These are phyloP conservation scores for Erodium moschatum DNA, from an alignment of 441 rosid species.

Conservation along the genomic window DNA sequence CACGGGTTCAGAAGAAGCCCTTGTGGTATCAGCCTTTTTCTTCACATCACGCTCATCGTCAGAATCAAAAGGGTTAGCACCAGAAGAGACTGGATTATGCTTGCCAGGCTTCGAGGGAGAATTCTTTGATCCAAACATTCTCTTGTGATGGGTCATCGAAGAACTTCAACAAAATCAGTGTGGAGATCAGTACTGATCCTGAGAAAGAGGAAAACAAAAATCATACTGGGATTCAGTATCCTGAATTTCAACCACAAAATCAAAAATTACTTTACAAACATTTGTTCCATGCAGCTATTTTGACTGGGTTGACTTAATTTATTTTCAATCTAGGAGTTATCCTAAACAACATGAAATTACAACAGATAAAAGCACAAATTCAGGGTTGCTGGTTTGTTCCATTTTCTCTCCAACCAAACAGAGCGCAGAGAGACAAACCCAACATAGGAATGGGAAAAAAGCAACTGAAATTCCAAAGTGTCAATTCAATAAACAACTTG, in stretches of 20 bases:
- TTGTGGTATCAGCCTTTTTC: slow-evolving; percentile 37
- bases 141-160: slow-evolving; percentile 12
- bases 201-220: too few species aligned
- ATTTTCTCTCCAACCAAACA: not conserved
- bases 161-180: not conserved
- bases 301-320: not conserved
- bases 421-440: not conserved
- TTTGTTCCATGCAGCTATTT: not conserved
- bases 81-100: slow-evolving; percentile 35
- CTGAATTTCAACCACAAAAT: not conserved
- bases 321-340: not conserved
- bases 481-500: not conserved
- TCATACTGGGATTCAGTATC: not conserved
- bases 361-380: not conserved
- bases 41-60: slow-evolving; percentile 49
- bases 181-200: not conserved
- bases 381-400: not conserved
- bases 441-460: not conserved
- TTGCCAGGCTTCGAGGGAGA: slow-evolving; percentile 40
- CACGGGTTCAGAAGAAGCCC: slow-evolving; percentile 43
- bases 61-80: slow-evolving; percentile 76
- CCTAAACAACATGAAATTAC: not conserved
- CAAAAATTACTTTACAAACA: too few species aligned
- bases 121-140: slow-evolving; percentile 53
- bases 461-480: not conserved